Base-by-base conservation (phyloP, 805 yeast species). In the Candida morakotiae region DNA sequence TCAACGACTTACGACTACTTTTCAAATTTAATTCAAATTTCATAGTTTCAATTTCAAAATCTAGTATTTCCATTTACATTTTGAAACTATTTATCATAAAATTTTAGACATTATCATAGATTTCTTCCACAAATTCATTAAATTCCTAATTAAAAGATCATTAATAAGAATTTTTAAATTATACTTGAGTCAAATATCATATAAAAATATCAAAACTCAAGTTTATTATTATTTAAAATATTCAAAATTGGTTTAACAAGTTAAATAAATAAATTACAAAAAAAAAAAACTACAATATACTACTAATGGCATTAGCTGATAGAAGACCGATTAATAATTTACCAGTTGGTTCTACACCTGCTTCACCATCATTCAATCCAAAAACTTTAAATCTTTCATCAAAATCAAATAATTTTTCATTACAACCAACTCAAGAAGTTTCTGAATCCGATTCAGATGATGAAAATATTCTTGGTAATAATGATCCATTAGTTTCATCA, bases 291-390 rank as follows among this genome's bases (percentile, higher is more conserved):
- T 9, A 26, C 28, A 16, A 26, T 9, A 9, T 13, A 26, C 28
- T 15, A 26, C 28, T 6, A 34, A 78, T 78, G 84, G 84, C 84
- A 40, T 68, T 78, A 62, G 78, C 84, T 43, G 80, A 78, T 53
- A 73, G 81, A 66, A 75, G 82, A 69, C 83, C 83, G 19, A 67
- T 76, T 37, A 75, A 71, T 24, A 34, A 16, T 35, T 64, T 77
- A 48, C 75, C 80, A 31, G 69, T 68, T 17, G 56, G 73, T 31
- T 68, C 76, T 14, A 57, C 72, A 9, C 71, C 75, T 14, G 64
- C 72, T 26, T 57, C 70, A 5, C 73, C 73, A 7, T 57, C 71
- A 15, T 67, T 61, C 46, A 61, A 62, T 39, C 56, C 69, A 16
- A 51, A 48, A 33, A 44, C 59, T 23, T 51, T 55, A 42, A 47